Percentiles rank a stretch among this genome's conserved stretches.
Conservation (phyloP, 257 asterid species). For the Nicotiana tomentosiformis region DNA sequence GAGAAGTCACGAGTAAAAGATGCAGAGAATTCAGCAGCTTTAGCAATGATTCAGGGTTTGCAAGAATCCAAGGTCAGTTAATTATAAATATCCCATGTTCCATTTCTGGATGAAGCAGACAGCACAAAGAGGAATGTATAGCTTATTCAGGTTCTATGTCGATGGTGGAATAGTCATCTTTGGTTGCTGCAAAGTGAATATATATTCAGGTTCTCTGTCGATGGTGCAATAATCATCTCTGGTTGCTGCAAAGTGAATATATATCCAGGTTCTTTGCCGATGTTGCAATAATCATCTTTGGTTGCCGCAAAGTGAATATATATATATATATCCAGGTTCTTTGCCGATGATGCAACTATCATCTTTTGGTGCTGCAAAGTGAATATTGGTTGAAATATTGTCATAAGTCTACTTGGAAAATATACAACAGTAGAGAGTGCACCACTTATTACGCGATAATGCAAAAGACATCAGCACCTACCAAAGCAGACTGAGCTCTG, state of each 20-base stretch:
- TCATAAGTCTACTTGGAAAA: neutral
- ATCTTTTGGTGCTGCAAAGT: neutral
- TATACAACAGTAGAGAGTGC: neutral
- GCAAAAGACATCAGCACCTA: neutral
- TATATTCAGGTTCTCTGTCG: neutral
- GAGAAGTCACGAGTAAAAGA: conserved; percentile 53
- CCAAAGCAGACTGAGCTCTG: neutral
- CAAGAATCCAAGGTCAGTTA: conserved; percentile 28
- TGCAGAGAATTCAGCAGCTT: conserved; percentile 85
- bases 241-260: neutral
- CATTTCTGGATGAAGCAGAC: conserved; percentile 35
- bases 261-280: neutral
- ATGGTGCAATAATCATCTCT: neutral
- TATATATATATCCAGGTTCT: neutral
- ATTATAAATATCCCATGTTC: neutral
- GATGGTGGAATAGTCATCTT: neutral
- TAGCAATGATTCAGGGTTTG: conserved; percentile 41
- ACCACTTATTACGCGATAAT: neutral
- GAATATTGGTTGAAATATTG: neutral
- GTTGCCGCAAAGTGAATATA: neutral
- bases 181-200: neutral
- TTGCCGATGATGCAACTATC: neutral
- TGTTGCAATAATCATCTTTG: neutral
- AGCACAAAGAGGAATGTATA: neutral
- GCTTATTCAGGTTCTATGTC: neutral